Conservation (phyloP, 345 rosid species). For the Camelina sativa region DNA sequence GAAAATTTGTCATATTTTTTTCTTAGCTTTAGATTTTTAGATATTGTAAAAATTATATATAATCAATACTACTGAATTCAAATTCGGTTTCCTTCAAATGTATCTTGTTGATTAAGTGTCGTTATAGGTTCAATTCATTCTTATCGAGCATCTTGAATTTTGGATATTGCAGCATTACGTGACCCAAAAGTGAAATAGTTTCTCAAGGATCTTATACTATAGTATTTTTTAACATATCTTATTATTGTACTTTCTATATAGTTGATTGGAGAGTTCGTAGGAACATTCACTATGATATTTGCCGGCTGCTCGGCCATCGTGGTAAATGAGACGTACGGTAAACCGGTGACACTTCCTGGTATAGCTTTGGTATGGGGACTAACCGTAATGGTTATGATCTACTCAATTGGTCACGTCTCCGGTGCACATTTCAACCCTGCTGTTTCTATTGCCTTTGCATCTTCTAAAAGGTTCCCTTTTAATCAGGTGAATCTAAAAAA, state of each 20-base stretch:
- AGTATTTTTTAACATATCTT: neutral
- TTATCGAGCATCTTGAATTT: no score
- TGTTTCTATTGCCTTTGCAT: slow-evolving; percentile 52
- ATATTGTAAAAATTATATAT: no score
- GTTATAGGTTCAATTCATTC: no score
- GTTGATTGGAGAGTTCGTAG: slow-evolving; percentile 56
- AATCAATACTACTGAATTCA: no score
- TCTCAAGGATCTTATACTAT: neutral
- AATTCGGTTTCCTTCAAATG: no score
- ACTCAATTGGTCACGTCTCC: slow-evolving; percentile 55
- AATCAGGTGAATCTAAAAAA: slow-evolving; percentile 33
- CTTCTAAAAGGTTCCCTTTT: slow-evolving; percentile 47
- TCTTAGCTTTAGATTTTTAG: no score
- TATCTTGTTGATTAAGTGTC: no score
- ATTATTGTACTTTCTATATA: neutral
- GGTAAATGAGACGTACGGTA: slow-evolving; percentile 43
- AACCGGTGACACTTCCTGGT: slow-evolving; percentile 43
- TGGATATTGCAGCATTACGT: no score
- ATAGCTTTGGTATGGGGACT: slow-evolving; percentile 52
- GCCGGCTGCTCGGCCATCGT: slow-evolving; percentile 48
- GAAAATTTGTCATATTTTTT: no score
- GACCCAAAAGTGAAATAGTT: no score
- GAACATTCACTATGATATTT: slow-evolving; percentile 52
- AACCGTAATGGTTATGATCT: slow-evolving; percentile 49
- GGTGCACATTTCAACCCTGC: slow-evolving; percentile 70